Base-by-base conservation (phyloP, 805 yeast genomes). In the Teunomyces gatunensis region DNA sequence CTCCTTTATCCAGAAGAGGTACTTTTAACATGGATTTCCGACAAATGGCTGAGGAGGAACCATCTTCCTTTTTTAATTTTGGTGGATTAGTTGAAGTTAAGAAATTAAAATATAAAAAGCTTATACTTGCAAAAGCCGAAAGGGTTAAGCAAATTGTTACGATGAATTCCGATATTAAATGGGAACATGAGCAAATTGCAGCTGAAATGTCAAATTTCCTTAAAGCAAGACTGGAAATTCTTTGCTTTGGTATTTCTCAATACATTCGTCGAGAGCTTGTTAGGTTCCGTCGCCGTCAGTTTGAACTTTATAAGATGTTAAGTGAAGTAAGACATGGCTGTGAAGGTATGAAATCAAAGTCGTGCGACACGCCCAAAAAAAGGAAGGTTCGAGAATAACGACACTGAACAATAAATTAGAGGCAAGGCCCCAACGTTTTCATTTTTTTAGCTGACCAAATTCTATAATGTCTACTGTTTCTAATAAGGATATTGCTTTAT, bases 401-500 rank as follows among this genome's bases (percentile, higher is more conserved):
- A 29, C 34, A 23, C 41, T 10, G 6, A 7, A 5, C 18, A 20
- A 34, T 34, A 34, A 34, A 34, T 15, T 18, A 34, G 25, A 11
- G 37, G 37, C 41, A 21, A 21, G 10, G 11, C 15, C 41, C 41
- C 41, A 21, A 13, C 41, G 6, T 21, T 25, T 25, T 12, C 41
- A 28, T 10, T 21, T 21, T 37, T 37, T 6, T 25, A 9, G 7
- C 11, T 25, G 12, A 11, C 5, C 7, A 27, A 17, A 15, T 32
- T 32, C 13, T 25, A 32, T 18, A 6, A 42, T 32, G 45, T 42
- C 37, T 18, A 32, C 29, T 11, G 39, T 32, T 82, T 55, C 80
- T n/a, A 80, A 78, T 58, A 76, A 85, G 65, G 87, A 84, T 49
- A 71, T 82, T 43, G 92, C 96, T 2, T 73, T 82, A 43, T 81